phyloP scores from a whole-genome alignment of 495 filamentous ascomycete species.

The Xylaria grammica region DNA sequence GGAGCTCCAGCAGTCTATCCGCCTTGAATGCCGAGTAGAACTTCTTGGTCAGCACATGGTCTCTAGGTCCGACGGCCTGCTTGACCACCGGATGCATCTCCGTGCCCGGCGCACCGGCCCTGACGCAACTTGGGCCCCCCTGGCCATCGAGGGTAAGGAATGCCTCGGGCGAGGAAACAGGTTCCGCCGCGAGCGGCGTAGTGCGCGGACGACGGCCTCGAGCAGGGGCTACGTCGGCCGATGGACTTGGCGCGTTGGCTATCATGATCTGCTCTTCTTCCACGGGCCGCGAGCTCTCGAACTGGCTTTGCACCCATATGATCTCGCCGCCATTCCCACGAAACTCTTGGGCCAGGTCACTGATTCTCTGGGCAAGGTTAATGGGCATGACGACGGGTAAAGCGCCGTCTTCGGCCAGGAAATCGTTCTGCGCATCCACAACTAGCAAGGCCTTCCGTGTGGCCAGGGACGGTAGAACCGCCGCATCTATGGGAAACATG shows the following conservation, averaged over 20 bases:
- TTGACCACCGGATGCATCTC: slow-evolving; percentile 69
- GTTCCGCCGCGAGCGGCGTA: slow-evolving; percentile 20
- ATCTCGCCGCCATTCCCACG: slow-evolving; percentile 74
- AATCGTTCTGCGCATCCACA: slow-evolving; percentile 92
- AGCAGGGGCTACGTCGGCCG: slow-evolving; percentile 23
- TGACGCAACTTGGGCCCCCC: slow-evolving; percentile 61
- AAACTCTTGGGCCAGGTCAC: slow-evolving; percentile 71
- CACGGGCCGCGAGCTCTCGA: slow-evolving; percentile 63
- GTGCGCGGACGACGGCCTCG: slow-evolving; percentile 30
- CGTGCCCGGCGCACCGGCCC: slow-evolving; percentile 64
- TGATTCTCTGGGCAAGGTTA: slow-evolving; percentile 70
- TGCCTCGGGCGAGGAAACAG: slow-evolving; percentile 34
- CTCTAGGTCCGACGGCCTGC: slow-evolving; percentile 60
- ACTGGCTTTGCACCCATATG: slow-evolving; percentile 86
- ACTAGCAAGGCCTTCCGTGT: slow-evolving; percentile 85
- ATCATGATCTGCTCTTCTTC: slow-evolving; percentile 57
- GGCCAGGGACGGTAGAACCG: slow-evolving; percentile 51
- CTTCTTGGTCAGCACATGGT: slow-evolving; percentile 76
- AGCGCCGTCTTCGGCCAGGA: slow-evolving; percentile 71
- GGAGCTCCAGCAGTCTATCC: slow-evolving; percentile 68
- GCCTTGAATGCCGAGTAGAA: slow-evolving; percentile 89
- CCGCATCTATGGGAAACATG: slow-evolving; percentile 56
- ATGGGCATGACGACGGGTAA: slow-evolving; percentile 68
- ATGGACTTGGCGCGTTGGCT: slow-evolving; percentile 32
- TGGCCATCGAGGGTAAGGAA: slow-evolving; percentile 47